Evolutionary conservation across 176 grass and related monocot species (phyloP).

Genomic region (Tuctoria greenei): DNA sequence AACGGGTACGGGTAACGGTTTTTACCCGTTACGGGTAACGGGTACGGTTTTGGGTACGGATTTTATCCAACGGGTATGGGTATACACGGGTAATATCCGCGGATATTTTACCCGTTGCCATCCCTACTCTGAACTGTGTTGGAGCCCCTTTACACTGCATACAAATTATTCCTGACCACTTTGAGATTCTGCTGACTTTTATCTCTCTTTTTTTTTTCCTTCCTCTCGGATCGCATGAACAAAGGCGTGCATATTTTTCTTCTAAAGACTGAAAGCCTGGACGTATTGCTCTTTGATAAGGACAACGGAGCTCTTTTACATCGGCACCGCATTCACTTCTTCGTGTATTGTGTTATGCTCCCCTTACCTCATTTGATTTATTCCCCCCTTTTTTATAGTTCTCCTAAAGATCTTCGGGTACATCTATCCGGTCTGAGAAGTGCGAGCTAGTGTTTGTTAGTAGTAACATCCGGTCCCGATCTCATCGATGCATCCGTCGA

Average conservation of each 20-base stretch:
- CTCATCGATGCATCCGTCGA: background rate
- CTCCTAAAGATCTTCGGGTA: background rate
- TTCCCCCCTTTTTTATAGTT: too few species aligned
- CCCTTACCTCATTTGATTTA: background rate
- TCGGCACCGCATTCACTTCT: background rate
- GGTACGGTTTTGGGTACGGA: too few species aligned
- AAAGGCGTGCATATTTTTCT: conserved; percentile 10
- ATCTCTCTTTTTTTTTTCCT: background rate
- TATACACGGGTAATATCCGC: too few species aligned
- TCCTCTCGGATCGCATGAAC: conserved; percentile 25
- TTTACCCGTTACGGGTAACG: too few species aligned
- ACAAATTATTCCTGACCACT: background rate
- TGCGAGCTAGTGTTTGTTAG: too few species aligned
- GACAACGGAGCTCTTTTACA: conserved; percentile 19
- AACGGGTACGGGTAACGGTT: too few species aligned
- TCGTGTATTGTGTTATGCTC: background rate
- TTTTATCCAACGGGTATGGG: too few species aligned
- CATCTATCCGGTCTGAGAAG: too few species aligned
- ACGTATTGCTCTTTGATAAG: conserved; percentile 16
- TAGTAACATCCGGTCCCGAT: background rate
- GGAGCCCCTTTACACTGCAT: background rate
- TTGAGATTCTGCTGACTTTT: conserved; percentile 11
- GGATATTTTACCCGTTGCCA: too few species aligned
- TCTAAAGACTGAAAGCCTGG: conserved; percentile 4
- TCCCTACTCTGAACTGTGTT: background rate